Evolutionary conservation across 306 rosid genomes (phyloP), one percentile per base, ranked within the genome.

Genomic region (Begonia masoniana): DNA sequence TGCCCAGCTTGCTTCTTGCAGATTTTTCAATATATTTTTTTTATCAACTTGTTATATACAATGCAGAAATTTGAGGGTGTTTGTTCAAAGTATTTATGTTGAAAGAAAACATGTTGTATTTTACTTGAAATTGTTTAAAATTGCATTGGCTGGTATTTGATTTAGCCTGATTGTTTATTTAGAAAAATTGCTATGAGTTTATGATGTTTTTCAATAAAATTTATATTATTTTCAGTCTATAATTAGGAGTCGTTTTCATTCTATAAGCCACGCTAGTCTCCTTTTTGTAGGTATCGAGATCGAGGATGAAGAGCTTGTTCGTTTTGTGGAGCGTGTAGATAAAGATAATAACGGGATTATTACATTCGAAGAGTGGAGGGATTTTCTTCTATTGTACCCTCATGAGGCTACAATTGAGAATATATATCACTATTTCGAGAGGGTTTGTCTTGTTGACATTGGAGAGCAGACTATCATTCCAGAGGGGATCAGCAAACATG

Each of bases 361-460:
- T 66, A 85, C 97, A 51, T 89, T 89, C 62, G 95, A 82, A 71
- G 97, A 89, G 57, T 89, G 97, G 97, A 74, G 97, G 62, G 97
- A 89, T 68, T 89, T 89, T 85, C 85, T 89, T 56, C 73, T 89
- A 52, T 86, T 89, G 55, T 89, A 82, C 64, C 97, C 97, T 42
- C 97, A 85, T 43, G 95, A 89, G 62, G 97, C 94, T 52, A 89
- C 97, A 48, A 85, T 89, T 43, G 97, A 82, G 78, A 89, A 89
- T 70, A 89, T 89, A 68, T 89, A 89, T 79, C 95, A 89, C 52
- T 83, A 89, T 66, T 78, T 80, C 83, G 97, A 89, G 74, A 76
- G 95, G 70, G 76, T 89, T 52, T 89, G 95, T 76, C 79, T 85
- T 58, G 95, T 89, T 13, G 95, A 89, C 71, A 89, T 85, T 59